Conservation (phyloP, 257 asterid species). For the Solanum pinnatisectum region DNA sequence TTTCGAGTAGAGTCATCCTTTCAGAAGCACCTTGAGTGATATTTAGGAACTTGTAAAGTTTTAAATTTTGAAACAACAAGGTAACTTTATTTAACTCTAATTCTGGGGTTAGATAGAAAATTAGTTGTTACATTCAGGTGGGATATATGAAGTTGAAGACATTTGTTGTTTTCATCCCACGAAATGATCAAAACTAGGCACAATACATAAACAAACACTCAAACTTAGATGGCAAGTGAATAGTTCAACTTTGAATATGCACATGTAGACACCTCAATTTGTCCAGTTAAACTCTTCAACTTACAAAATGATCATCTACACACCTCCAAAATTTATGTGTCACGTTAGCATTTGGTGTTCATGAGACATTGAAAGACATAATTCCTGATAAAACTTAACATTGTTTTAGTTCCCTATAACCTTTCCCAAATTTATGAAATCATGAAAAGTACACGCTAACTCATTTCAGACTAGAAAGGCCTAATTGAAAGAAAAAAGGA, state of each 20-base stretch:
- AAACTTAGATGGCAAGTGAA: not conserved
- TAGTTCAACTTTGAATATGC: not conserved
- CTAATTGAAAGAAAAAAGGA: not conserved
- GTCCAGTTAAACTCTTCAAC: not conserved
- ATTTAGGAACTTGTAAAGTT: not conserved
- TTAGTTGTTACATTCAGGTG: not conserved
- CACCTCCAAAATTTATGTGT: not conserved
- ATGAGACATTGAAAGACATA: not conserved
- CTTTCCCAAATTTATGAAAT: not conserved
- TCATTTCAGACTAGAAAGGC: not conserved
- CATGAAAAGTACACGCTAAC: not conserved
- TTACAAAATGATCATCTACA: not conserved
- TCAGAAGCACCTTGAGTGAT: not conserved
- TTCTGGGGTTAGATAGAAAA: not conserved
- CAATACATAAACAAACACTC: not conserved
- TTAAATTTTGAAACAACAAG: not conserved
- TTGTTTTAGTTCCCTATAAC: not conserved
- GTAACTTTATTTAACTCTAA: not conserved
- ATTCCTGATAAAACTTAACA: not conserved
- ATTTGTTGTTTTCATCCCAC: not conserved
- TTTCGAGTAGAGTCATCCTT: not conserved
- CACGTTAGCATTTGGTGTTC: not conserved
- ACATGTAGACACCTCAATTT: not conserved
- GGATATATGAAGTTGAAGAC: not conserved
- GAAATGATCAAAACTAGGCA: not conserved